Evolutionary conservation across 169 alveolate genomes (phyloP).

Genomic region (Babesia bovis): DNA sequence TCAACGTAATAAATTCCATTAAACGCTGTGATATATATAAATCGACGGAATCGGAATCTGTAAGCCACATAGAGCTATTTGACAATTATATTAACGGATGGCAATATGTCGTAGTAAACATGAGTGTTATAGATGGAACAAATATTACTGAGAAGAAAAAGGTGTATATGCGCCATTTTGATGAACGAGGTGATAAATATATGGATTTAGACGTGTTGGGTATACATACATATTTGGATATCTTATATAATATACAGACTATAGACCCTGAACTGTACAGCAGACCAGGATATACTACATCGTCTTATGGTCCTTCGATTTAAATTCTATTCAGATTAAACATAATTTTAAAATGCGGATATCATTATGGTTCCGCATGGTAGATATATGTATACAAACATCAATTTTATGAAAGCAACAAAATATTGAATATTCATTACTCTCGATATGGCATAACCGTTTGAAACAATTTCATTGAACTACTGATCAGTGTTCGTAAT

Average conservation of each 20-base stretch:
- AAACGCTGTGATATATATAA: neutral
- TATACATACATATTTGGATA: neutral
- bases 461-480: too few species aligned
- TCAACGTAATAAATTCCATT: neutral
- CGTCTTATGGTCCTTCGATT: too few species aligned
- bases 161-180: neutral
- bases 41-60: neutral
- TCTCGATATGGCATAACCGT: too few species aligned
- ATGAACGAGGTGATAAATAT: neutral
- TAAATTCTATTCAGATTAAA: too few species aligned
- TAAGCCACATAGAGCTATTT: conserved; percentile 1
- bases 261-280: neutral
- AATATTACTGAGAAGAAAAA: neutral
- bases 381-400: too few species aligned
- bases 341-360: too few species aligned
- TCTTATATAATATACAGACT: neutral
- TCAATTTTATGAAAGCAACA: too few species aligned
- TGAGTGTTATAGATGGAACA: neutral
- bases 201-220: neutral
- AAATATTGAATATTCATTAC: too few species aligned
- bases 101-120: conserved; percentile 7
- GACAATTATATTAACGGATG: neutral
- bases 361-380: too few species aligned
- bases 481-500: too few species aligned
- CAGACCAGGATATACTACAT: too few species aligned